Percentiles rank a stretch among this genome's conserved stretches.
phyloP scores from a whole-genome alignment of 495 filamentous ascomycete genomes.

The Cairneyella variabilis region DNA sequence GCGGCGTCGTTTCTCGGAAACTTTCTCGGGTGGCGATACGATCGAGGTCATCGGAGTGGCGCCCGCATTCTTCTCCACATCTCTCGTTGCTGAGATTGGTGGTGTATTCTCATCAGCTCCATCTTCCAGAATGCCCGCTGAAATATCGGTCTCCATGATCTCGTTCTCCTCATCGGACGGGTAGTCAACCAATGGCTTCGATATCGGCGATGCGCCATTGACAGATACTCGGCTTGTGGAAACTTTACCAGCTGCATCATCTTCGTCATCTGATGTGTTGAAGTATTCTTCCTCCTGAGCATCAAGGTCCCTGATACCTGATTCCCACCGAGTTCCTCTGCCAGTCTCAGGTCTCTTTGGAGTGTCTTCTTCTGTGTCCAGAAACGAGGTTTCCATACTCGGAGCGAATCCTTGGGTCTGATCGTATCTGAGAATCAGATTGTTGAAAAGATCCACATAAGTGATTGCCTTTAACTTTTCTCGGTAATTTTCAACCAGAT shows the following conservation, averaged over 20 bases:
- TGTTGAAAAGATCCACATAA: conserved; percentile 83
- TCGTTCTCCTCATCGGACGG: conserved; percentile 78
- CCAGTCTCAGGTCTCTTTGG: conserved; percentile 52
- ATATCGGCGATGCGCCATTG: conserved; percentile 48
- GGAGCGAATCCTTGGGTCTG: conserved; percentile 66
- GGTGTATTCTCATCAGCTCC: conserved; percentile 11
- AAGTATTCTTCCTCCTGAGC: conserved; percentile 90
- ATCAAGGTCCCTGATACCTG: conserved; percentile 77
- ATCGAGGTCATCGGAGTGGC: background rate
- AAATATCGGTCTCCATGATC: conserved; percentile 30
- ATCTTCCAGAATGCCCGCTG: conserved; percentile 4
- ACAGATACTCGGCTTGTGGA: conserved; percentile 24
- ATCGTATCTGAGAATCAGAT: conserved; percentile 74
- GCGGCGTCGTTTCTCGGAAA: conserved; percentile 88
- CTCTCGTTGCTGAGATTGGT: conserved; percentile 6
- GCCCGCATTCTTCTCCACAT: background rate
- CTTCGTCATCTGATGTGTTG: conserved; percentile 84
- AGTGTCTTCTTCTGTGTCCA: conserved; percentile 46
- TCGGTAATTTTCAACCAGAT: conserved; percentile 86
- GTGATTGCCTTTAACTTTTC: conserved; percentile 73
- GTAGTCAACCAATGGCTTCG: conserved; percentile 86
- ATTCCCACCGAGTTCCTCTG: conserved; percentile 62
- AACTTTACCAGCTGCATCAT: conserved; percentile 46
- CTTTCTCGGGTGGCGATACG: conserved; percentile 59
- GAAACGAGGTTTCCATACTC: conserved; percentile 49